A percentile compares a stretch with the other conserved stretches of the same genome.
phyloP scores from a whole-genome alignment of 768 basidiomycete genomes.

The Mycena metata region DNA sequence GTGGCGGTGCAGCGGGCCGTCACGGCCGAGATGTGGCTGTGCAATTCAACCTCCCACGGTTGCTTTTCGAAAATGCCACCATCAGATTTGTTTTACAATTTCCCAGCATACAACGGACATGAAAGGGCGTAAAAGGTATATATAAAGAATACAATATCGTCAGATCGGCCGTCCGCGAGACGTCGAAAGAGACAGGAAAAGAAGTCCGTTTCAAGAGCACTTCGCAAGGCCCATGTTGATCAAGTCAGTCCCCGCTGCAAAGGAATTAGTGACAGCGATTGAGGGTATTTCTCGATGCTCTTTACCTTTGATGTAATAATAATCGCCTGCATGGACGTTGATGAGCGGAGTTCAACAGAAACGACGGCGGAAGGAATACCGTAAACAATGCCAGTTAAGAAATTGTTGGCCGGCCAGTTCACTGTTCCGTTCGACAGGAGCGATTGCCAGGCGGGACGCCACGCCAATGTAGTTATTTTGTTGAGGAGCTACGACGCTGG shows the following conservation, averaged over 20 bases:
- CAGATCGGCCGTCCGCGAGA: neutral
- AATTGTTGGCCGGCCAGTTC: conserved; percentile 67
- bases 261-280: neutral
- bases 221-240: conserved; percentile 27
- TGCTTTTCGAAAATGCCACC: no score
- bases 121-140: neutral
- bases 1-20: no score
- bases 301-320: conserved; percentile 64
- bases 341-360: neutral
- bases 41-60: no score
- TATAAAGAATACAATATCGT: neutral
- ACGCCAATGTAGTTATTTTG: conserved; percentile 64
- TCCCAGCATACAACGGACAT: neutral
- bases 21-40: no score
- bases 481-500: conserved; percentile 54
- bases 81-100: no score
- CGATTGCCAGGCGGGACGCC: conserved; percentile 74
- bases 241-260: conserved; percentile 56
- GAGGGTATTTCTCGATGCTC: no score
- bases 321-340: conserved; percentile 61
- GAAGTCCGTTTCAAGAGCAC: conserved; percentile 6
- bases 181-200: neutral
- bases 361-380: conserved; percentile 46
- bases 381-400: conserved; percentile 72
- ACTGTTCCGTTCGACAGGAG: conserved; percentile 77